Percentiles rank a stretch among this genome's conserved stretches.
These are phyloP conservation scores for Acephala macrosclerotiorum DNA, from an alignment of 2,329 filamentous ascomycete species.

Conservation along the genomic window DNA sequence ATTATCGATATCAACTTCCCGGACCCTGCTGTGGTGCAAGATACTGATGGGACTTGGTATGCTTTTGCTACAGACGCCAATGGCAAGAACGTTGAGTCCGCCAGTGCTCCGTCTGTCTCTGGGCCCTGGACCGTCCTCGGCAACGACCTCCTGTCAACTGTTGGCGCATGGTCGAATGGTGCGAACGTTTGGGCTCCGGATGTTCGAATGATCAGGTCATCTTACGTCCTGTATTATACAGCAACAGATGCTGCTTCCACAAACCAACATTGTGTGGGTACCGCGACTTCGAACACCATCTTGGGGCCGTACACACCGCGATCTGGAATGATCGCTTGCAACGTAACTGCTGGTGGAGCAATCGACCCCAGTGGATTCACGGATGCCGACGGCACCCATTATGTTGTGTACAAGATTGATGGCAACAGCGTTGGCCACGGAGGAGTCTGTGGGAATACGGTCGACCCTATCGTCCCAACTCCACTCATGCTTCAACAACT, in stretches of 20 bases:
- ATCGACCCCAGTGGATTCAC: conserved; percentile 69
- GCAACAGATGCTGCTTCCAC: conserved; percentile 51
- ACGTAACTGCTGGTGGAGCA: conserved; percentile 60
- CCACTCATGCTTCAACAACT: conserved; percentile 65
- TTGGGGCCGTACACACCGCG: conserved; percentile 27
- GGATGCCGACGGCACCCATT: conserved; percentile 61
- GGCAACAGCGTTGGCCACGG: conserved; percentile 58
- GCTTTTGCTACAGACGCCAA: conserved; percentile 63
- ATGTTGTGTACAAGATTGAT: conserved; percentile 72
- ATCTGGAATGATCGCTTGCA: conserved; percentile 53
- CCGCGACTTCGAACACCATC: conserved; percentile 55
- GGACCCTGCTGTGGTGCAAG: conserved; percentile 60
- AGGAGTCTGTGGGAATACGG: conserved; percentile 55
- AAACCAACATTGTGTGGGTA: conserved; percentile 64
- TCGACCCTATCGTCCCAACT: conserved; percentile 51
- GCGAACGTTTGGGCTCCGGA: conserved; percentile 68
- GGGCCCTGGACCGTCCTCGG: conserved; percentile 58
- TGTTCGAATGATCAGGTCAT: conserved; percentile 58
- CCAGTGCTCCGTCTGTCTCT: conserved; percentile 47
- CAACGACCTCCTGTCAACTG: conserved; percentile 60
- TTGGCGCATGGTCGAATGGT: conserved; percentile 61
- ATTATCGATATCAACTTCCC: conserved; percentile 56
- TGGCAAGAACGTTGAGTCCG: conserved; percentile 60
- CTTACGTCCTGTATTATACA: conserved; percentile 67
- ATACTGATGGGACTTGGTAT: conserved; percentile 58